These are phyloP conservation scores for Brettanomyces naardenensis DNA, from an alignment of 805 yeast genomes.

Conservation along the genomic window DNA sequence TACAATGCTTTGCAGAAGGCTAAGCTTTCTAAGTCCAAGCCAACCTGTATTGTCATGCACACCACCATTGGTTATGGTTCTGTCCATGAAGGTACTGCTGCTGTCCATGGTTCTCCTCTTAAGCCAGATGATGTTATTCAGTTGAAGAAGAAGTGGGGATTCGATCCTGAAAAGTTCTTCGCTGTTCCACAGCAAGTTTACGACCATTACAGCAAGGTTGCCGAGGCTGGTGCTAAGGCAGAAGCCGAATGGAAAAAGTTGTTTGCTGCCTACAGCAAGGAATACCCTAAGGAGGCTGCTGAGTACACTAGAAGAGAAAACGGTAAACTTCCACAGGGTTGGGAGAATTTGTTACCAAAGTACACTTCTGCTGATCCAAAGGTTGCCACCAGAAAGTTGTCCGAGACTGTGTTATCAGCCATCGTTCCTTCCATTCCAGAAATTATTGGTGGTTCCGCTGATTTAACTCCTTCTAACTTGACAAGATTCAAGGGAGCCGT, in stretches of 20 bases:
- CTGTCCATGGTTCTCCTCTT: constrained; percentile 95
- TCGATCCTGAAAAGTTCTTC: constrained; percentile 78
- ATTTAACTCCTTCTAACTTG: constrained; percentile 93
- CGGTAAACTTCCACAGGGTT: constrained; percentile 72
- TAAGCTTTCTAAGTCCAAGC: constrained; percentile 70
- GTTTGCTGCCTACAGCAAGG: constrained; percentile 50
- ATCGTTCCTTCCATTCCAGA: constrained; percentile 70
- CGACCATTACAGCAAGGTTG: constrained; percentile 53
- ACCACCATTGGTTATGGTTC: constrained; percentile 97
- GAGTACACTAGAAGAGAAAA: constrained; percentile 73
- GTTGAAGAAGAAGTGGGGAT: constrained; percentile 76
- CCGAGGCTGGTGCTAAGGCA: constrained; percentile 53
- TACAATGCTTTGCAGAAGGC: constrained; percentile 70
- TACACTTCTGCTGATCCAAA: constrained; percentile 75
- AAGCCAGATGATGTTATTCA: constrained; percentile 88
- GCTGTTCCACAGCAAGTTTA: constrained; percentile 78
- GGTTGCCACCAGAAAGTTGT: constrained; percentile 89
- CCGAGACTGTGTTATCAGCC: constrained; percentile 67
- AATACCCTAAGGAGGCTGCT: constrained; percentile 72
- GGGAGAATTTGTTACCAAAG: constrained; percentile 72
- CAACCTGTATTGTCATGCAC: constrained; percentile 79
- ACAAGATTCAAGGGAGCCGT: constrained; percentile 78
- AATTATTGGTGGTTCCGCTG: constrained; percentile 96
- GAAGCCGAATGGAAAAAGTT: constrained; percentile 71
- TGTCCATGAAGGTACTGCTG: constrained; percentile 70